Percentiles rank a stretch among this genome's conserved stretches.
Conservation (phyloP, 306 rosid species). For the Lathyrus sativus region DNA sequence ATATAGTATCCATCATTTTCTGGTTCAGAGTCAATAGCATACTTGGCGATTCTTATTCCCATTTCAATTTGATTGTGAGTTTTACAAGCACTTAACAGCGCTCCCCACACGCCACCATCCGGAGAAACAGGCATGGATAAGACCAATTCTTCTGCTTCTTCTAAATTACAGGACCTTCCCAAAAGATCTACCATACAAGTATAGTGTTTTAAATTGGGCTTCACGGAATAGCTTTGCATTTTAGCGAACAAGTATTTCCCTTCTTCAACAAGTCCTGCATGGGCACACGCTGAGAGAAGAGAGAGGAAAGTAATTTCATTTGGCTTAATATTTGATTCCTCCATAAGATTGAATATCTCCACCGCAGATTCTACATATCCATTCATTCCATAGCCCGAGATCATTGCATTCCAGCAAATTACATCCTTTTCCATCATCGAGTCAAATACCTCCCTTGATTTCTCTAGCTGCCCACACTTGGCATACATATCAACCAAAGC, state of each 20-base stretch:
- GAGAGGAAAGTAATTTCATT: conserved; percentile 68
- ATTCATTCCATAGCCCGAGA: conserved; percentile 73
- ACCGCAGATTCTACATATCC: conserved; percentile 63
- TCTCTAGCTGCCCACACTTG: conserved; percentile 72
- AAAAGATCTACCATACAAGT: conserved; percentile 87
- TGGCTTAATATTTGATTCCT: conserved; percentile 62
- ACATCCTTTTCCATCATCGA: conserved; percentile 65
- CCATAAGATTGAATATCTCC: conserved; percentile 64
- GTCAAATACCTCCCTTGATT: conserved; percentile 58
- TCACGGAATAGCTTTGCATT: conserved; percentile 54
- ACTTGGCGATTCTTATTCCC: conserved; percentile 65
- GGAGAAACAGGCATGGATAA: conserved; percentile 78
- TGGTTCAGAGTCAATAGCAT: conserved; percentile 70
- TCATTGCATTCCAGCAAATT: conserved; percentile 73
- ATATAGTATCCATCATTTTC: conserved; percentile 73
- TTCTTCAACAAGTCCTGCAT: conserved; percentile 70
- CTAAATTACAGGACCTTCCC: conserved; percentile 67
- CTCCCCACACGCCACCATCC: conserved; percentile 77
- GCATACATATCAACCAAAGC: conserved; percentile 84
- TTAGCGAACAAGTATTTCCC: conserved; percentile 58
- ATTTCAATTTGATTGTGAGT: conserved; percentile 60
- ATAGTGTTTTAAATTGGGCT: conserved; percentile 75
- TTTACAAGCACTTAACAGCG: conserved; percentile 74
- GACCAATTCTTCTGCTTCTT: conserved; percentile 71
- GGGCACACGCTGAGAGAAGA: conserved; percentile 74